Evolutionary conservation across 2,329 filamentous ascomycete genomes (phyloP).

Genomic region (Colletotrichum musae): DNA sequence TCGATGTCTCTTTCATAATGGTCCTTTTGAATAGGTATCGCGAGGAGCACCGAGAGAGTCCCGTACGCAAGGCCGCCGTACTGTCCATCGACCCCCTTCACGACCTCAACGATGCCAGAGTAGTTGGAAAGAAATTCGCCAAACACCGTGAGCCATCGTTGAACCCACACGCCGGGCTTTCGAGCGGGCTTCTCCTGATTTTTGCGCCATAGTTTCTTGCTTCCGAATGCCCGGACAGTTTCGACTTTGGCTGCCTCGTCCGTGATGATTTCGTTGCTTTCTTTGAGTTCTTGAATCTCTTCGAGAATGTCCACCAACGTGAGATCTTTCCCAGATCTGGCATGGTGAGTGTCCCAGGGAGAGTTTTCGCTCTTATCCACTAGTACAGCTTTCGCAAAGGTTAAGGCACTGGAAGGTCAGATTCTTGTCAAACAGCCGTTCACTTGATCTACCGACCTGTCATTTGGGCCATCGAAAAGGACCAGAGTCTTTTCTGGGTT

Average conservation of each 20-base stretch:
- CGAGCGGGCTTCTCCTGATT: neutral
- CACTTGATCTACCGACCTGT: neutral
- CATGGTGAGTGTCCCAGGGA: neutral
- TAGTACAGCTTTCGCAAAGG: neutral
- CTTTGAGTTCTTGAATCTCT: neutral
- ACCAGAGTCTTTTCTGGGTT: neutral
- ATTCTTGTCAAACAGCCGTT: neutral
- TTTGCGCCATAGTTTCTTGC: neutral
- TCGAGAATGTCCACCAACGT: neutral
- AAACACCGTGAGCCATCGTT: neutral
- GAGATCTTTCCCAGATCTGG: neutral
- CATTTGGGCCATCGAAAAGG: neutral
- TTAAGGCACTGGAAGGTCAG: neutral
- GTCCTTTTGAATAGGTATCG: slow-evolving; percentile 1
- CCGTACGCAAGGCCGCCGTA: neutral
- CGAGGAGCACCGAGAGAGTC: neutral
- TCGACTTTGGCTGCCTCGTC: neutral
- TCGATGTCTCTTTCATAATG: slow-evolving; percentile 4
- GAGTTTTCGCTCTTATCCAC: neutral
- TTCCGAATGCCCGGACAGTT: neutral
- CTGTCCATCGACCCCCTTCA: neutral
- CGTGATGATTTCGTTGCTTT: neutral
- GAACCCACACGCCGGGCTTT: neutral
- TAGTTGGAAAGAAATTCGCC: neutral
- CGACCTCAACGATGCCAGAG: slow-evolving; percentile 2